Base-by-base conservation (phyloP, 768 basidiomycete species). In the Suillus bovinus region DNA sequence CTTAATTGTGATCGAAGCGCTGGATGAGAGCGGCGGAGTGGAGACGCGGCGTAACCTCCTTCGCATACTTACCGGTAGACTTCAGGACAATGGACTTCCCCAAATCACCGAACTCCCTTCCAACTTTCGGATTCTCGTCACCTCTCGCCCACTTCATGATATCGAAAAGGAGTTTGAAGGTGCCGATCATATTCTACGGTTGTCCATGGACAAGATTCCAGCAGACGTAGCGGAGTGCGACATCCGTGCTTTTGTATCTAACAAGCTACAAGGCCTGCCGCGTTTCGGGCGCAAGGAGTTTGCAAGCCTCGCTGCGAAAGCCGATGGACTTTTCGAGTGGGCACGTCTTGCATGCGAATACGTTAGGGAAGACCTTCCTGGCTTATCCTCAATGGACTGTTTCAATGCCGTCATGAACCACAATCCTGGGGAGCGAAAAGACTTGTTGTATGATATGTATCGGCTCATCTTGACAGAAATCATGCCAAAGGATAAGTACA, bases 1-100 rank as follows among this genome's bases (percentile, higher is more conserved):
- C 14, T 47, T 71, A 20, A 61, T 71, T 22, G 63, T 74, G 50
- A 68, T 73, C 34, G 72, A 74, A 44, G 72, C 62, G 7, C 44
- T 71, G 27, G 67, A 69, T 36, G 67, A 65, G 50, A 65, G 65
- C 39, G 61, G 61, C 14, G 47, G 31, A 11, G 36, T 27, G 5
- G 14, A 55, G 6, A 44, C 39, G 49, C 71, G 72, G 27, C 55
- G 60, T 13, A 34, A 58, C 1, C 65, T 78, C 39, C 67, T 79
- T 8, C 22, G 46, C 10, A 52, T 66, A 33, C 22, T 75, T 39
- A 27, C 62, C 3, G 38, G 44, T 7, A 52, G 22, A 53, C 47
- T 49, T 49, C 24, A 27, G 47, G 8, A 49, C 24, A 8, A 27
- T 4, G 47, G 47, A 4, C 24, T 49, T 49, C 47, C 47, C 16